Evolutionary conservation across 2,329 filamentous ascomycete genomes (phyloP), one percentile per base, ranked within the genome.

Genomic region (Aspergillus calidoustus): DNA sequence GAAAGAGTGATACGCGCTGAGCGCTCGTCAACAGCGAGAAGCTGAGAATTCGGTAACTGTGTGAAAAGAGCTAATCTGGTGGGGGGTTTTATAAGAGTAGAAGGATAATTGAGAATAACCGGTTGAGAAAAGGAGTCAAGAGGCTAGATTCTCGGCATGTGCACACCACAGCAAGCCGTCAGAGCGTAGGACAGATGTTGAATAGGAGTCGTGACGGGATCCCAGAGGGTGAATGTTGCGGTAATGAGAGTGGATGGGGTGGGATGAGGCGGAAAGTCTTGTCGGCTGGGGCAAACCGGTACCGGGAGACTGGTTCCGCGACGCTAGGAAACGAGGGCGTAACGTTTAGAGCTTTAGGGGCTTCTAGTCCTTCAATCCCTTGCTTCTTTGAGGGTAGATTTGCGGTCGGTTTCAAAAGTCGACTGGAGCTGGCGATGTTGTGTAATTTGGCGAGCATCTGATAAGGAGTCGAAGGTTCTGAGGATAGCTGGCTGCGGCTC

Each of bases 241-340:
- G 41, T 52, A 46, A 38, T 44, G 19, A 23, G 17, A 52, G 50
- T 52, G 38, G 31, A 44, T 30, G 38, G 48, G 58, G 66, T 66
- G 66, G 64, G 58, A 67, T 64, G 63, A 63, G 66, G 63, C 61
- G 60, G 57, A 54, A 60, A 59, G 57, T n/a, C 41, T 54, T 56
- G 46, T 67, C 52, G 61, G 52, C 64, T 67, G 66, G 64, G 65
- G 63, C 65, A 66, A 63, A 66, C 61, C 62, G 62, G 60, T 60
- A 56, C 68, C 68, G 65, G 68, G 63, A 67, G 44, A 57, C 49
- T 58, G 66, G 67, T 69, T 68, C 68, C 66, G 68, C 57, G 52
- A 41, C 50, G 53, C 64, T 68, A 67, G 57, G 55, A 48, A 61
- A 57, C 11, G 54, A 54, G 54, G 58, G 52, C 44, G 63, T 64